Evolutionary conservation across 2,329 filamentous ascomycete genomes (phyloP).

Genomic region (Aspergillus candidus): DNA sequence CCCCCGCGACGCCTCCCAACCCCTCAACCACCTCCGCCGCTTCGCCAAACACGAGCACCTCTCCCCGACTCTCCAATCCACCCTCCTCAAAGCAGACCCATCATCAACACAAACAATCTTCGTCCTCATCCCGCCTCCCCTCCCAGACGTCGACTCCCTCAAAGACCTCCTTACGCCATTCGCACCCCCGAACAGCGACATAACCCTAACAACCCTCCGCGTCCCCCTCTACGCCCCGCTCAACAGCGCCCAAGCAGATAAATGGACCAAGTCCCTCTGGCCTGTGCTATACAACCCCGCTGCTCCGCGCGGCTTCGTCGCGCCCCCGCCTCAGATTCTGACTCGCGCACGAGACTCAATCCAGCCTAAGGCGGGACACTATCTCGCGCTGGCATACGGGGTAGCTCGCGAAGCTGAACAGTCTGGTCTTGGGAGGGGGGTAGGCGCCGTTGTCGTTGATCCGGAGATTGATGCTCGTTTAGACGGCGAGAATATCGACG

Average conservation of each 20-base stretch:
- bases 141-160: constrained; percentile 31
- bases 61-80: constrained; percentile 23
- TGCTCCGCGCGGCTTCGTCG: constrained; percentile 37
- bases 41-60: constrained; percentile 34
- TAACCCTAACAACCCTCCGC: constrained; percentile 27
- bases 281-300: constrained; percentile 42
- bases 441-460: constrained; percentile 44
- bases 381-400: constrained; percentile 34
- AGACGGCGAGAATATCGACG: constrained; percentile 11
- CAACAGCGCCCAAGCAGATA: constrained; percentile 34
- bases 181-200: constrained; percentile 18
- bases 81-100: constrained; percentile 14
- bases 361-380: constrained; percentile 32
- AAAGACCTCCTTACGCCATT: constrained; percentile 34
- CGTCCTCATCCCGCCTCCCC: constrained; percentile 36
- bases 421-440: constrained; percentile 32
- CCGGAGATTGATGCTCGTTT: constrained; percentile 29
- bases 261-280: constrained; percentile 39
- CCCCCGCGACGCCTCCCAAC: constrained; percentile 27
- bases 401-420: constrained; percentile 35
- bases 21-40: constrained; percentile 36
- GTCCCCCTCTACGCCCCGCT: constrained; percentile 39
- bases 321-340: constrained; percentile 37
- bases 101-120: constrained; percentile 31
- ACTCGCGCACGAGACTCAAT: constrained; percentile 30